A percentile compares a stretch with the other conserved stretches of the same genome.
phyloP scores from a whole-genome alignment of 2,329 filamentous ascomycete genomes.

The Botrytis medusae region DNA sequence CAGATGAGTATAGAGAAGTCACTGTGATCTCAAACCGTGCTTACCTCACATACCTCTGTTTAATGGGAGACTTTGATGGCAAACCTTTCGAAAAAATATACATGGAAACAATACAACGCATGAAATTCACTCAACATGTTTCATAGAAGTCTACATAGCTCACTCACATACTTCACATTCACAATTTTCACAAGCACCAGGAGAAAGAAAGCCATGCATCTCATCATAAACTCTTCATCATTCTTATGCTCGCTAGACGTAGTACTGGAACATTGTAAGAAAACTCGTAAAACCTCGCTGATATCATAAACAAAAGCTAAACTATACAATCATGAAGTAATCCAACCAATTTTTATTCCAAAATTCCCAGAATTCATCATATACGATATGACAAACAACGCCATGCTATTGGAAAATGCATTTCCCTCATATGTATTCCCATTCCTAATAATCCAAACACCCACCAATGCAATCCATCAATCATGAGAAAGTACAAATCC shows the following conservation, averaged over 20 bases:
- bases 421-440: neutral
- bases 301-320: neutral
- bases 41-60: neutral
- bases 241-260: neutral
- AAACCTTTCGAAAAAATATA: neutral
- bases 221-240: neutral
- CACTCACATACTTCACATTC: neutral
- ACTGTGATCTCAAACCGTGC: neutral
- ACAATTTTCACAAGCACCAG: neutral
- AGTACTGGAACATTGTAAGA: neutral
- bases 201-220: neutral
- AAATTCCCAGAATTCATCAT: neutral
- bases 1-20: neutral
- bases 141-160: neutral
- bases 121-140: neutral
- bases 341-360: neutral
- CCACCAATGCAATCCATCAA: conserved; percentile 8
- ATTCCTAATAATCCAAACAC: neutral
- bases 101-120: neutral
- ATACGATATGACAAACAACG: neutral
- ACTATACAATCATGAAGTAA: neutral
- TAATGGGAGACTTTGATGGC: neutral
- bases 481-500: conserved; percentile 3
- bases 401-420: neutral
- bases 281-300: neutral